Evolutionary conservation across 352 stramenopile genomes (phyloP).

Genomic region (Stramenopiles sp.): DNA sequence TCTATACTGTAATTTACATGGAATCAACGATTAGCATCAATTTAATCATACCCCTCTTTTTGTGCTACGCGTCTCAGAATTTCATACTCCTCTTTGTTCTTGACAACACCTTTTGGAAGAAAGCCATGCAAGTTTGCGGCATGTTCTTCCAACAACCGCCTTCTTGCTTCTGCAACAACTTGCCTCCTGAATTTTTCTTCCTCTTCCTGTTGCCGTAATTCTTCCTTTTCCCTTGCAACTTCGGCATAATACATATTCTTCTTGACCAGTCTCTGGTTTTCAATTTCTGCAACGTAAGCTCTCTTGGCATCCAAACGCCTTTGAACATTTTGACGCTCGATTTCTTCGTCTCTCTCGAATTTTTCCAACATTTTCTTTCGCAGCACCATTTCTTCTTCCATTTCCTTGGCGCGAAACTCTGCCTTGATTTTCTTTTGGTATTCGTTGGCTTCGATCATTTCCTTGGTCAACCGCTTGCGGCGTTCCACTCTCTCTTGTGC

Average conservation of each 20-base stretch:
- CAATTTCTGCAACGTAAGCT: neutral
- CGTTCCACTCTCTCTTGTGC: neutral
- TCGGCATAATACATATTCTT: slow-evolving; percentile 48
- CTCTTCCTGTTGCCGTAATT: slow-evolving; percentile 37
- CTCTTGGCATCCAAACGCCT: neutral
- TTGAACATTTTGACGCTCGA: neutral
- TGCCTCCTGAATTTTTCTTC: slow-evolving; percentile 52
- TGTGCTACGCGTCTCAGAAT: neutral
- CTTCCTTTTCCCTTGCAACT: slow-evolving; percentile 44
- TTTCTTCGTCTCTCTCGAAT: neutral
- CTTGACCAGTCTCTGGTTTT: slow-evolving; percentile 22
- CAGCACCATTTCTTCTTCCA: neutral
- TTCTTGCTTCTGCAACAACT: slow-evolving; percentile 58
- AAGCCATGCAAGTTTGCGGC: slow-evolving; percentile 52
- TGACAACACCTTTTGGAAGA: slow-evolving; percentile 31
- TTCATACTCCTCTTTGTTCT: slow-evolving; percentile 7
- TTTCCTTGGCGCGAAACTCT: neutral
- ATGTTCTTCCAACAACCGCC: slow-evolving; percentile 53
- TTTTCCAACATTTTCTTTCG: neutral
- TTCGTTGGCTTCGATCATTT: neutral
- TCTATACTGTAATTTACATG: too few species aligned
- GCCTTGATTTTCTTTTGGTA: slow-evolving; percentile 5
- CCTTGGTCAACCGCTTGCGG: neutral
- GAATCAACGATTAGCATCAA: too few species aligned
- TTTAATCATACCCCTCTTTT: too few species aligned